Base-by-base conservation (phyloP, 2,329 filamentous ascomycete genomes). In the Aspergillus clavatus region DNA sequence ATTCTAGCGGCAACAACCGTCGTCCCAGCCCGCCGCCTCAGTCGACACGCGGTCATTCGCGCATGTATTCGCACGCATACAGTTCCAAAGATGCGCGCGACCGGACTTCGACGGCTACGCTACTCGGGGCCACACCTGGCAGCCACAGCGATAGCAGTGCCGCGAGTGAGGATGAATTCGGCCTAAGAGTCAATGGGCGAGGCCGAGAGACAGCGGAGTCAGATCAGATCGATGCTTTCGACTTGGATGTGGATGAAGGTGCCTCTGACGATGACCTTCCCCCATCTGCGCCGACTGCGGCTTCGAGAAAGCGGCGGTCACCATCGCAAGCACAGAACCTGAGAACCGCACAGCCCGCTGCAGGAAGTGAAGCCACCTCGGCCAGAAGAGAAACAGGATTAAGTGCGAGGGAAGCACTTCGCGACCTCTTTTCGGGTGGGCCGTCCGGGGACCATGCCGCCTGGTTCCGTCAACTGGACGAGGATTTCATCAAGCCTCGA, bases 401-500 rank as follows among this genome's bases (percentile, higher is more conserved):
- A n/a, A 87, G 81, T 22, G 87, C 87, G 8, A 79, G 82, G 16
- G 86, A 82, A 23, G 86, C 89, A 0, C 82, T 96, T 47, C 82
- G 83, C 45, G 86, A 91, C 61, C 74, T 98, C 7, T 82, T 95
- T 55, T 87, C 79, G 21, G 81, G 82, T 1, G 78, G 86, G 12
- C 60, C 65, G 3, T 80, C 86, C 1, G 89, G 95, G 40, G 93
- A 98, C 65, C 89, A 94, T 36, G 86, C 87, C 7, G 89, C 86
- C 37, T 81, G 94, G 71, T 95, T 98, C 68, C 84, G 83, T 55
- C 90, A 95, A 69, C 73, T 98, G 48, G 93, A 98, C 65, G 93
- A 98, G 68, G 89, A 90, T 49, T 96, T 89, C 66, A 90, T 97
- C 68, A 97, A 97, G 74, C 91, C 91, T 14, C 87, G 84, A 62